Evolutionary conservation across 2,329 filamentous ascomycete species (phyloP), one percentile per base, ranked within the genome.

Genomic region (Colletotrichum sp.): DNA sequence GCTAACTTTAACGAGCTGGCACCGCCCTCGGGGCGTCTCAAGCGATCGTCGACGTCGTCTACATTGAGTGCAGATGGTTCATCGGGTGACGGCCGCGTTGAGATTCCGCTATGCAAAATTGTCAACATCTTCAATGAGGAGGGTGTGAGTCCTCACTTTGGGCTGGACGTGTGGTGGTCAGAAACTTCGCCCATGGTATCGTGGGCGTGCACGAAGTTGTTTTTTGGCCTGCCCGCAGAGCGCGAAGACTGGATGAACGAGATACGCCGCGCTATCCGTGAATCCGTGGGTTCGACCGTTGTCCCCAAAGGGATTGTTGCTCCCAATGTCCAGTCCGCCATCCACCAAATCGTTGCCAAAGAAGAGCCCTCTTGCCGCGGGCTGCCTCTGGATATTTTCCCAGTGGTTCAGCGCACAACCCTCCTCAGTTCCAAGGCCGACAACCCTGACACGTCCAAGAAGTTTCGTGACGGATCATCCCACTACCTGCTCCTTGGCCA

Each of bases 81-180:
- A 13, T 78, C 82, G n/a, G 80, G 84, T 59, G 85, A 87, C 63
- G 78, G 85, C 71, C 85, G 86, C 21, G 79, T 89, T 36, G 86
- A 88, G 65, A 86, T 92, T 9, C 88, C 90, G 0, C 81, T 91
- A 9, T 85, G 87, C 18, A 87, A 85, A 49, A 85, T 92, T 28
- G 87, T 92, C 49, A 88, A 90, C 4, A 86, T 87, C 3, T 91
- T 90, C 77, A 86, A 86, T 34, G 87, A 89, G 34, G 89, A 91
- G 79, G 87, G 86, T 59, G 86, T 86, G 2, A 85, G 87, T 63
- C 86, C 88, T 15, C 86, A 87, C 8, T 90, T 89, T 60, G 89
- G 89, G 8, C 81, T 92, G 67, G 90, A 92, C 79, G 84, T 91
- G 3, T 92, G 90, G 89, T 92, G 90, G 90, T 87, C 86, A 73